phyloP scores from a whole-genome alignment of 169 alveolate species.

The Plasmodium malariae region DNA sequence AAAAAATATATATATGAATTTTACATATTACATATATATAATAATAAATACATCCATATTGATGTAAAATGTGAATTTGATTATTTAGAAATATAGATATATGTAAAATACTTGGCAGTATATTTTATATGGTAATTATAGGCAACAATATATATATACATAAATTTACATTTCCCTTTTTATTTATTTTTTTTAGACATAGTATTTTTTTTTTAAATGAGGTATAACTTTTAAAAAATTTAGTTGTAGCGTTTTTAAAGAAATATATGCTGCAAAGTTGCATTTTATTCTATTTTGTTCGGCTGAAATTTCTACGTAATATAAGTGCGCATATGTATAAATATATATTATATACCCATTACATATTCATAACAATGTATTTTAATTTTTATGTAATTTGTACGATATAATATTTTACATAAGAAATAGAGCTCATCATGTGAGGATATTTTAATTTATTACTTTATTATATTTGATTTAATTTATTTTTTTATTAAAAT shows the following conservation, averaged over 20 bases:
- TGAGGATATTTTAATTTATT: slow-evolving; percentile 3
- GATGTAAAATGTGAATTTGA: neutral
- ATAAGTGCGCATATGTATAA: slow-evolving; percentile 5
- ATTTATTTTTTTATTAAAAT: slow-evolving; percentile 1
- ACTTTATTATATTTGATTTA: slow-evolving; percentile 24
- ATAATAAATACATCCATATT: neutral
- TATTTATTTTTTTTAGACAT: neutral
- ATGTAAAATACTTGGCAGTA: slow-evolving; percentile 3
- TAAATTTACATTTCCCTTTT: neutral
- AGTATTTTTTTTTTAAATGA: neutral
- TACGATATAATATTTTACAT: slow-evolving; percentile 1
- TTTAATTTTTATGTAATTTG: slow-evolving; percentile 25
- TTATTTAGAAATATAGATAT: neutral
- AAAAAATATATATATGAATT: no score
- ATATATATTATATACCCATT: neutral
- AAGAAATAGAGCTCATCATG: slow-evolving; percentile 18
- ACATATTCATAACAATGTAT: neutral
- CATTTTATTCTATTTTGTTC: slow-evolving; percentile 9
- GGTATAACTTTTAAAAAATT: neutral
- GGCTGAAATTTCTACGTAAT: neutral
- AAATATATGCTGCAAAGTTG: neutral
- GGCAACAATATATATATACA: neutral
- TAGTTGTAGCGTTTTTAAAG: slow-evolving; percentile 10
- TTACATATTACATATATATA: neutral
- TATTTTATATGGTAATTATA: slow-evolving; percentile 8